Conservation (phyloP, 495 filamentous ascomycete species). For the Talaromyces borbonicus region DNA sequence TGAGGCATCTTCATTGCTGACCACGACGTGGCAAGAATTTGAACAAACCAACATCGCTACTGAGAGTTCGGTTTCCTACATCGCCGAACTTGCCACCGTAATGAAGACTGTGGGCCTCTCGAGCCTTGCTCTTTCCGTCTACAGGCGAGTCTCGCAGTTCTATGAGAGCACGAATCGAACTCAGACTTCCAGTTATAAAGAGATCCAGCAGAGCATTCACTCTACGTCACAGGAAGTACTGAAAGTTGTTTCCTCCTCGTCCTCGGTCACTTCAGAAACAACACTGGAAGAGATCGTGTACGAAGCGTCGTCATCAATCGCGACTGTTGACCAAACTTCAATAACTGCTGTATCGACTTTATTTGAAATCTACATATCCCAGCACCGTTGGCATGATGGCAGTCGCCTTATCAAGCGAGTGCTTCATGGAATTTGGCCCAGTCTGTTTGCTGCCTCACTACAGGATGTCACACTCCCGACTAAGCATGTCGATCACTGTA, state of each 20-base stretch:
- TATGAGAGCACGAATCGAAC: constrained; percentile 14
- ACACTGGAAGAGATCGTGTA: constrained; percentile 24
- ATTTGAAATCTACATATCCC: constrained; percentile 19
- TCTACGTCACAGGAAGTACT: constrained; percentile 20
- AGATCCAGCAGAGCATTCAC: constrained; percentile 23
- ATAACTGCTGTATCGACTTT: constrained; percentile 21
- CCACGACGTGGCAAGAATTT: constrained; percentile 28
- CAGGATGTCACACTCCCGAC: constrained; percentile 23
- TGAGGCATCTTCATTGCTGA: constrained; percentile 27
- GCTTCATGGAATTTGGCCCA: constrained; percentile 23
- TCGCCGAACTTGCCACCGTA: constrained; percentile 23
- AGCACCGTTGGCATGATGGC: constrained; percentile 33
- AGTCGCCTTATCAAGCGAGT: constrained; percentile 25
- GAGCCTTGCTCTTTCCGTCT: constrained; percentile 22
- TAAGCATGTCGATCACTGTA: constrained; percentile 18
- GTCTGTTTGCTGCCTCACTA: constrained; percentile 22
- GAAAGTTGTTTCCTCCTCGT: constrained; percentile 6
- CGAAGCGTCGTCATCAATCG: constrained; percentile 18
- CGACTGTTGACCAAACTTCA: constrained; percentile 16
- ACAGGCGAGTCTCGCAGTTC: constrained; percentile 21
- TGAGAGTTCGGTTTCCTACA: constrained; percentile 18
- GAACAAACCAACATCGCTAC: constrained; percentile 13
- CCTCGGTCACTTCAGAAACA: constrained; percentile 18
- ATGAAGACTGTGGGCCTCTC: constrained; percentile 26
- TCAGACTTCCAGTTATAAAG: constrained; percentile 17